Evolutionary conservation across 371 early-diverging fungal species (phyloP), one percentile per base, ranked within the genome.

Genomic region (Smittium culicis): DNA sequence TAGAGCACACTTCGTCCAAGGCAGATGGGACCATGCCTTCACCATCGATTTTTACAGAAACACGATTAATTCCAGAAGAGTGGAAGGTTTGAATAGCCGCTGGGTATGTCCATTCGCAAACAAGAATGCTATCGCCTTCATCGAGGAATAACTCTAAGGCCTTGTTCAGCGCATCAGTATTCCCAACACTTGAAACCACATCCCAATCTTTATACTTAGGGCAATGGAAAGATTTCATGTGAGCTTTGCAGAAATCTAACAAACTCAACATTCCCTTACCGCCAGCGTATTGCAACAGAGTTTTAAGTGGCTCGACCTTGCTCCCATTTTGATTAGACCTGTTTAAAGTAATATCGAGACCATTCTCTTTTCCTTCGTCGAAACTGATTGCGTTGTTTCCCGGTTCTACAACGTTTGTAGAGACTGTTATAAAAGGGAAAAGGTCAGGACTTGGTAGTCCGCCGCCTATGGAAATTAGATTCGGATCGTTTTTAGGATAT

Each of bases 21-120:
- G 75, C 80, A 8, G 70, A 76, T 0, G 85, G 85, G 29, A 79
- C 62, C 74, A 84, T 74, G 3, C 86, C 87, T 33, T 84, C 77
- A 2, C 72, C 70, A 69, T 86, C 85, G 74, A 84, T 83, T 32
- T 62, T 35, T 3, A 85, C 78, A 8, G 73, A 69, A 20, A 79
- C 74, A 66, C 86, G 75, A 32, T 74, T 73, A 33, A 81, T 68
- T 31, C 83, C 85, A 65, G 85, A 71, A 20, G 87, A 87, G 3
- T 75, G 73, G 34, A 90, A 72, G 28, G 83, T 86, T 29, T 88
- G 86, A 2, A 91, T 74, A 16, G 81, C 80, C 24, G 89, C 84
- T 34, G 88, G 87, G 66, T 91, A 91, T 30, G 87, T 82, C 78
- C 90, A 90, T 27, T 83, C 77, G 66, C 88, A 89, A 34, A 89